These are phyloP conservation scores for Leucocoprinus birnbaumii DNA, from an alignment of 768 basidiomycete genomes.

Conservation along the genomic window DNA sequence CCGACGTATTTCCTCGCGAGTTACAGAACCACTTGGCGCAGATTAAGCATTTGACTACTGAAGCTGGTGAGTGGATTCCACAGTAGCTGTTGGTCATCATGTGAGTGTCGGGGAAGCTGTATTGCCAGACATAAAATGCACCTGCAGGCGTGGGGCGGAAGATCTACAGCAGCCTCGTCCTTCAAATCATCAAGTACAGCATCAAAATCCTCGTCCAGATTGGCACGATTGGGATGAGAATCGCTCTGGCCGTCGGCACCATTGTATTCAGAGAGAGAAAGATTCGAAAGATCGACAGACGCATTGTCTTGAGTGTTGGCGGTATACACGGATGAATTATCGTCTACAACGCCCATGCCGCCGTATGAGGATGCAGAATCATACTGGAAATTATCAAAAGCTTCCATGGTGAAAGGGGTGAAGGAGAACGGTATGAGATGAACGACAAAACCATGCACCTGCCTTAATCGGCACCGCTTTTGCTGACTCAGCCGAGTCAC, in stretches of 20 bases:
- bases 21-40: conserved; percentile 99
- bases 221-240: conserved; percentile 17
- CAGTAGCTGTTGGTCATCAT: conserved; percentile 68
- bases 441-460: conserved; percentile 2
- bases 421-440: neutral
- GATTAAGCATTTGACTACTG: conserved; percentile 92
- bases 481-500: conserved; percentile 17
- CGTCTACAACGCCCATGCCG: conserved; percentile 69
- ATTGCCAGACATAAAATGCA: conserved; percentile 30
- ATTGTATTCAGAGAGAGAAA: conserved; percentile 67
- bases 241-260: conserved; percentile 25
- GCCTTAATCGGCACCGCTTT: conserved; percentile 17
- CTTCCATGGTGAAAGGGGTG: conserved; percentile 53
- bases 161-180: conserved; percentile 72
- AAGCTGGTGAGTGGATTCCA: conserved; percentile 95
- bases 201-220: conserved; percentile 83
- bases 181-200: conserved; percentile 87
- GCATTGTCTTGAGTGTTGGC: conserved; percentile 61
- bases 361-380: conserved; percentile 83
- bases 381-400: conserved; percentile 84
- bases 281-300: conserved; percentile 62
- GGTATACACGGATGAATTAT: conserved; percentile 80
- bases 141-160: conserved; percentile 97
- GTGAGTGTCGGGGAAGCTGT: conserved; percentile 11
- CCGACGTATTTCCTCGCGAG: conserved; percentile 95